Base-by-base conservation (phyloP, 2,329 filamentous ascomycete genomes). In the Aspergillus costaricaensis region DNA sequence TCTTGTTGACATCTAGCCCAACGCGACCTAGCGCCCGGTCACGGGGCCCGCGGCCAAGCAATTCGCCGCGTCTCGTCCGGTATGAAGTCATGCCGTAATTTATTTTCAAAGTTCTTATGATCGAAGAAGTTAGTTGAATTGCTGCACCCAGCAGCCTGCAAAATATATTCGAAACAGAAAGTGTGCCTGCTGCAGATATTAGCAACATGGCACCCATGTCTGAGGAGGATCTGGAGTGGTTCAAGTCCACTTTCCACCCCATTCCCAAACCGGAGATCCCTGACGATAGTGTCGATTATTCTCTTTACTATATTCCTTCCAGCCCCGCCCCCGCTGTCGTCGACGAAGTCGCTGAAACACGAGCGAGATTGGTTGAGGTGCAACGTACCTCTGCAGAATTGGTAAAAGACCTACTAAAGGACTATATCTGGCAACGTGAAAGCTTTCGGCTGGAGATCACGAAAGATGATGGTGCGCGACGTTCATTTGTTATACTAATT, bases 371-470 rank as follows among this genome's bases (percentile, higher is more conserved):
- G n/a, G 88, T 91, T 59, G 79, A 83, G 19, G 82, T 96, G 9
- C 87, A 92, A 56, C 91, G 87, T 74, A 83, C 86, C 1, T 88
- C 90, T 0, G 77, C 83, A 2, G 82, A 86, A 27, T 76, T 95
- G n/a, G 80, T 79, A 25, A 86, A 86, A 47, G 80, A 83, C 2
- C 78, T 92, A 7, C 82, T 94, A n/a, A 88, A 86, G 66, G 88
- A 91, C 62, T 96, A 97, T 69, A 96, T 99, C 63, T 99, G 95
- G 95, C 95, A 99, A 74, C 86, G 92, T 12, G 92, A 96, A 56
- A 79, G 82, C 0, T 93, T 99, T 64, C 83, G 82, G n/a, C 78
- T 96, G 5, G 85, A 89, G 17, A 74, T 86, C 30, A 72, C 79
- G 47, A 81, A 81, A 81, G 69, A 89, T 81, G 77, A 89, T 69